Evolutionary conservation across 2,329 filamentous ascomycete genomes (phyloP), one percentile per base, ranked within the genome.

Genomic region (Scorias spongiosa): DNA sequence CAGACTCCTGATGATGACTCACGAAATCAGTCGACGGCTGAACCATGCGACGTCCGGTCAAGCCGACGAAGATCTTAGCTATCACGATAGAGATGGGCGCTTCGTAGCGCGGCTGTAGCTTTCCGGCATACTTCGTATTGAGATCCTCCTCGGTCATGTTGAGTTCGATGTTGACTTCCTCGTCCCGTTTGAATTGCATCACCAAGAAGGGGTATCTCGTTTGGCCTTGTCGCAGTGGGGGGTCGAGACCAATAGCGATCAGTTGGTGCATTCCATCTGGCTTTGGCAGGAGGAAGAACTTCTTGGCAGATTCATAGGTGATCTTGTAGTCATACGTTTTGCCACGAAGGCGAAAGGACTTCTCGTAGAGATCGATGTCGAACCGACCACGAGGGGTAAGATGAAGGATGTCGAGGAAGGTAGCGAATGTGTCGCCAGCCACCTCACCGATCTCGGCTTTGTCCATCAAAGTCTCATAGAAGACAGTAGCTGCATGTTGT

Each of bases 281-380:
- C 68, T 98, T 98, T 40, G 91, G 91, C 5, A 98, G 78, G 28
- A 96, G 76, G 80, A 98, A 95, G 62, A 96, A 96, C 64, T 96
- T 96, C 72, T 98, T 98, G 67, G 96, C 87, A 41, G 81, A 79
- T 46, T 95, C 85, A 66, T 95, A 98, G 63, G 95, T 87, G 52
- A 98, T 96, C 75, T 98, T 98, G 78, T 98, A 98, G 69, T 98
- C 93, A 71, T 98, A 98, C 18, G 91, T 98, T 69, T 98, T 98
- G 58, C 91, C 91, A 52, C 91, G 89, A 49, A 98, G 75, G 49
- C 91, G 83, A 75, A 98, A 96, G 2, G 91, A 96, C 12, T 79
- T 81, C 65, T 96, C 91, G 74, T 98, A 98, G 83, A 98, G 94
- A 64, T 98, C 91, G 67, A 98, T 94, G 63, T 96, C 91, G 73